Percentiles rank a stretch among this genome's conserved stretches.
Evolutionary conservation across 2,329 filamentous ascomycete genomes (phyloP).

Genomic region (Colletotrichum liaoningense): DNA sequence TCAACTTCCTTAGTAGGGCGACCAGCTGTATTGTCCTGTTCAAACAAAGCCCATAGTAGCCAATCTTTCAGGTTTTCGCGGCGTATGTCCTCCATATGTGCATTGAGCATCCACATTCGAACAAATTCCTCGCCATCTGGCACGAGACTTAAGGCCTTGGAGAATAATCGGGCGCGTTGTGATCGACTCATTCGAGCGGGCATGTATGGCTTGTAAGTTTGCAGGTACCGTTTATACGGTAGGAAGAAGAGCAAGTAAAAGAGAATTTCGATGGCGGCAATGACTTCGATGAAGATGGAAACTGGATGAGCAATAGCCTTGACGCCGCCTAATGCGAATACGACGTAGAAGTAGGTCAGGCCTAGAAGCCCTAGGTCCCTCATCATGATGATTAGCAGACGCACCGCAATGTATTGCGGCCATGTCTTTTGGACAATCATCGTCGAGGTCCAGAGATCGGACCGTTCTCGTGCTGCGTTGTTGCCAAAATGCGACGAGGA

Average conservation of each 20-base stretch:
- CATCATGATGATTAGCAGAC: conserved; percentile 19
- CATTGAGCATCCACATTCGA: conserved; percentile 68
- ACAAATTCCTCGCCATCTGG: conserved; percentile 64
- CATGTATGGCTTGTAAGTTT: conserved; percentile 31
- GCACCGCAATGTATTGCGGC: conserved; percentile 29
- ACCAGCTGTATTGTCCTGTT: conserved; percentile 50
- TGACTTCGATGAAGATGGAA: conserved; percentile 39
- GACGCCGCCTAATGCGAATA: conserved; percentile 36
- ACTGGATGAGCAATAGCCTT: conserved; percentile 38
- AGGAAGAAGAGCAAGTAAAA: conserved; percentile 57
- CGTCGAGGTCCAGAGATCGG: background rate
- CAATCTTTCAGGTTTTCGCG: conserved; percentile 71
- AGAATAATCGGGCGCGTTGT: conserved; percentile 21
- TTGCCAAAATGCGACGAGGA: too few relatives aligned
- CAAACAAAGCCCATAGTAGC: conserved; percentile 69
- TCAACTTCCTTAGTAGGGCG: conserved; percentile 55
- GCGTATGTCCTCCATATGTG: conserved; percentile 62
- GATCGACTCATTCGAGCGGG: conserved; percentile 12
- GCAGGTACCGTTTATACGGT: conserved; percentile 55
- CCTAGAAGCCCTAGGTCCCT: conserved; percentile 33
- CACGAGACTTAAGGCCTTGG: conserved; percentile 44
- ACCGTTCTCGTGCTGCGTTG: background rate
- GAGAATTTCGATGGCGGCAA: conserved; percentile 50
- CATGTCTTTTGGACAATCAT: conserved; percentile 33
- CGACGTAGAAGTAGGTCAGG: conserved; percentile 38